Percentiles rank a stretch among this genome's conserved stretches.
Conservation (phyloP, 176 grass and related monocot genomes). For the Microstegium vimineum region DNA sequence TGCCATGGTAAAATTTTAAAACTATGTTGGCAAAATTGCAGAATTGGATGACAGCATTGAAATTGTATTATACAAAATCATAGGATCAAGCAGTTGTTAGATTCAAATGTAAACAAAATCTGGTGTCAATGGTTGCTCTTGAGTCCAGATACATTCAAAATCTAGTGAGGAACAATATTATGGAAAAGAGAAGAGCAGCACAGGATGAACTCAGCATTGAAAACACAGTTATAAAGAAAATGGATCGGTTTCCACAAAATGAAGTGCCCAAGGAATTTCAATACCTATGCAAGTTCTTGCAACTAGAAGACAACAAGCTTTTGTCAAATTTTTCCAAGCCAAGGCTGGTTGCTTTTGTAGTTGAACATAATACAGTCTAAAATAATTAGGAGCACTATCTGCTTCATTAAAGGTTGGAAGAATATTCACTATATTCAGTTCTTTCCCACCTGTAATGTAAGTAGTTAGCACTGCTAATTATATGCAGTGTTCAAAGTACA, state of each 20-base stretch:
- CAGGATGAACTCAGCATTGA: background rate
- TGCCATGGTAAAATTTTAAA: background rate
- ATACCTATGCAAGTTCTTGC: background rate
- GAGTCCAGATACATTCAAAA: background rate
- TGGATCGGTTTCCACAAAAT: background rate
- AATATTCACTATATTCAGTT: background rate
- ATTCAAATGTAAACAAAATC: background rate
- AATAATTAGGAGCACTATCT: background rate
- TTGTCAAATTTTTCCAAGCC: background rate
- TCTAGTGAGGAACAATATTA: background rate
- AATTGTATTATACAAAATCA: background rate
- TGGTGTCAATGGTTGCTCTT: background rate
- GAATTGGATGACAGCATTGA: background rate
- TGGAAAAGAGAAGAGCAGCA: background rate
- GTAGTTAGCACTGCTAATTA: background rate
- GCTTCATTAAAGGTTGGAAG: background rate
- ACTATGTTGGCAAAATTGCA: background rate
- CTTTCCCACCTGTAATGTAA: background rate
- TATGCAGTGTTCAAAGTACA: background rate
- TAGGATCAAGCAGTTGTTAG: background rate
- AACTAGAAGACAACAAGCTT: background rate
- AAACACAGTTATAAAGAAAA: background rate
- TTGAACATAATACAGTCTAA: background rate
- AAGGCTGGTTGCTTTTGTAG: background rate
- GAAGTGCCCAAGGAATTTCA: background rate